Evolutionary conservation across 768 basidiomycete species (phyloP), one percentile per base, ranked within the genome.

Genomic region (Lentinula aciculospora): DNA sequence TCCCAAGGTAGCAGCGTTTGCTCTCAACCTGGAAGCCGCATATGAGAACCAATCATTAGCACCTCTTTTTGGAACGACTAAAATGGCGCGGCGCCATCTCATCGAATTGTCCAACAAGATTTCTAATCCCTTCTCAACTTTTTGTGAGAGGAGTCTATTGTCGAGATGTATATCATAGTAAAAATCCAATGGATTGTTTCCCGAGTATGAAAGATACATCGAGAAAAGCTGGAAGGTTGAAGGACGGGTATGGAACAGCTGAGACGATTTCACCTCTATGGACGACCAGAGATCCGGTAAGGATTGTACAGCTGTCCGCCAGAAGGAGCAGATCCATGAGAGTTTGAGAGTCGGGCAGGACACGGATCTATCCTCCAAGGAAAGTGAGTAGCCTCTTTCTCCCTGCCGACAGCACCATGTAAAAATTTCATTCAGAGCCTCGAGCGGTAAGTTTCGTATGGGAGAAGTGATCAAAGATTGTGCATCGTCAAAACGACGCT

Each of bases 361-460:
- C 3, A 53, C 25, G 25, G 23, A 27, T 3, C 23, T 17, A n/a
- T 17, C 21, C 19, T 34, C 12, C 1, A 53, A 21, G 5, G 36
- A 53, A 9, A 53, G 34, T 4, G 51, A 32, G 36, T 25, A 40
- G n/a, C 36, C 32, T 9, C 25, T 34, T 8, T n/a, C 36, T 3
- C 10, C 36, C 34, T 13, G 3, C 13, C 12, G 6, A 3, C 34
- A 23, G 36, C 21, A 39, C 17, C 23, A 39, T 15, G 51, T 4
- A 23, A 53, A 53, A 2, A 53, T 53, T n/a, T 53, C 51, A 13
- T 28, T 36, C 51, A 53, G n/a, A 53, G 36, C 51, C 12, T 53
- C 51, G 27, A 23, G 17, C 17, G 51, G 51, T 17, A 53, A 37
- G n/a, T 53, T 53, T 17, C 51, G 51, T 37, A 53, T 53, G 23